Evolutionary conservation across 768 basidiomycete genomes (phyloP).

Genomic region (Naganishia friedmannii): DNA sequence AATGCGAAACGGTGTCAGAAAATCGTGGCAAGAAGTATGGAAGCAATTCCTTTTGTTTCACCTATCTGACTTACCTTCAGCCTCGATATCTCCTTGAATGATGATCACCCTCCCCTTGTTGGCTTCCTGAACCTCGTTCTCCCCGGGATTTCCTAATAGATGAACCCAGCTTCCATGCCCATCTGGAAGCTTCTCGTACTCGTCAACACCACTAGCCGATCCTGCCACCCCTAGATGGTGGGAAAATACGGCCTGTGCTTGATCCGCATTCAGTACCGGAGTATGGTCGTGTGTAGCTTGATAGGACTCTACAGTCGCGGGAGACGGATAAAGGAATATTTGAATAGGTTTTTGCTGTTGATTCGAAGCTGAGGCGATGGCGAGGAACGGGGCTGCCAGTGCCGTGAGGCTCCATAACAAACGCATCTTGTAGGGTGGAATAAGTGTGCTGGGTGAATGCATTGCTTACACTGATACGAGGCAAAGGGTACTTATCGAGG

Average conservation of each 20-base stretch:
- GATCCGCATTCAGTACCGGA: conserved; percentile 42
- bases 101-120: conserved; percentile 40
- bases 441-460: not conserved
- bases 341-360: conserved; percentile 43
- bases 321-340: conserved; percentile 47
- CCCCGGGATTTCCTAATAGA: conserved; percentile 32
- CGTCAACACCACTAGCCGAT: conserved; percentile 32
- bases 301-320: conserved; percentile 27
- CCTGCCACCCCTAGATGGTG: conserved; percentile 38
- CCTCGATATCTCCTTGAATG: conserved; percentile 42
- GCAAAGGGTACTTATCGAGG: not conserved
- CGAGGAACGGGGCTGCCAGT: not conserved
- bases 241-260: conserved; percentile 46
- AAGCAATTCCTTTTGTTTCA: not conserved
- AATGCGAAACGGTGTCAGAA: not conserved
- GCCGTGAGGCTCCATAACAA: not conserved
- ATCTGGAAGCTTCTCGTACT: conserved; percentile 47
- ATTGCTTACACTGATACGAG: not conserved
- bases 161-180: conserved; percentile 39
- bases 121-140: conserved; percentile 16
- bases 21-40: not conserved
- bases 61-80: conserved; percentile 35
- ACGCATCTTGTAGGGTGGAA: not conserved
- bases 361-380: not conserved
- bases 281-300: conserved; percentile 10